Percentiles rank a stretch among this genome's conserved stretches.
Evolutionary conservation across 768 basidiomycete species (phyloP).

Genomic region (Trametopsis cervina): DNA sequence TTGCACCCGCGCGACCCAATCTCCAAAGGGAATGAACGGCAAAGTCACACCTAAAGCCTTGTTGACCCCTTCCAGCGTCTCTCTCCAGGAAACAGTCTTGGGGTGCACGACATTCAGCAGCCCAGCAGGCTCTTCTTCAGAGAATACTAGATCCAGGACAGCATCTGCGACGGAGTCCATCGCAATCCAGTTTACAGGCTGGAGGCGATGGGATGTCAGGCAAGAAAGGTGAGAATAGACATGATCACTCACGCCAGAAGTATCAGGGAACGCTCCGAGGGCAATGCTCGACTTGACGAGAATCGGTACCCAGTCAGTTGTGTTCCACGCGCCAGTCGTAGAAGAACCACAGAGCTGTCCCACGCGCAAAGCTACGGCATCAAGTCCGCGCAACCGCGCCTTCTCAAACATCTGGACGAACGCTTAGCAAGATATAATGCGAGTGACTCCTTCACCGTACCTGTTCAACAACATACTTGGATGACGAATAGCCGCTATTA

Average conservation of each 20-base stretch:
- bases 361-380: slow-evolving; percentile 18
- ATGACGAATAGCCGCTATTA: slow-evolving; percentile 32
- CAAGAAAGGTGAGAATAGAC: not conserved
- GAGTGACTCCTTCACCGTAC: slow-evolving; percentile 15
- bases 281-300: slow-evolving; percentile 14
- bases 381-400: slow-evolving; percentile 3
- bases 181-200: slow-evolving; percentile 5
- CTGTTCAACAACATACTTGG: slow-evolving; percentile 35
- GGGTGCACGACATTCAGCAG: slow-evolving; percentile 17
- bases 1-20: slow-evolving; percentile 2
- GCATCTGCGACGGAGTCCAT: slow-evolving; percentile 1
- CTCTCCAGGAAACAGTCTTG: slow-evolving; percentile 6
- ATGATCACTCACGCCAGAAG: slow-evolving; percentile 7
- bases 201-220: not conserved
- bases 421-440: not conserved
- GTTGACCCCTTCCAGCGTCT: slow-evolving; percentile 1
- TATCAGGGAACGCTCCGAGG: slow-evolving; percentile 7
- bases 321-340: slow-evolving; percentile 20
- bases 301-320: slow-evolving; percentile 24
- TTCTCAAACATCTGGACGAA: slow-evolving; percentile 10
- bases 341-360: slow-evolving; percentile 19
- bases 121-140: not conserved
- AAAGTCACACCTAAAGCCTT: not conserved
- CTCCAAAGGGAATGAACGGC: not conserved
- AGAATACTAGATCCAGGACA: slow-evolving; percentile 6